phyloP scores from a whole-genome alignment of 23 red algal genomes.

The Chondrus crispus region DNA sequence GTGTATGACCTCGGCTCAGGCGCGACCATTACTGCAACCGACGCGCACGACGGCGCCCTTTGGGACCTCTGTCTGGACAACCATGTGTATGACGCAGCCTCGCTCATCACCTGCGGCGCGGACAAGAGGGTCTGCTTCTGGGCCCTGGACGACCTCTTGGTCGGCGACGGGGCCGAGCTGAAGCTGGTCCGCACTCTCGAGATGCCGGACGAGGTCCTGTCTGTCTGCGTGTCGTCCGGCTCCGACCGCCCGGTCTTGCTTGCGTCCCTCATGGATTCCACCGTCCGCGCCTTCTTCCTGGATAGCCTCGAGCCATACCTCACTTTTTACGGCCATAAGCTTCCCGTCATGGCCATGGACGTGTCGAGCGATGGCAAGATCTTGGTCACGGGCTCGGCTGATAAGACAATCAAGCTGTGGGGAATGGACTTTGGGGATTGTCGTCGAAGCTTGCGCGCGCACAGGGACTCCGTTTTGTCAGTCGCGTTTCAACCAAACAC shows the following conservation, averaged over 20 bases:
- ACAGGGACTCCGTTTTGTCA: conserved; percentile 64
- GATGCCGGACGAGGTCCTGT: conserved; percentile 77
- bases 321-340: conserved; percentile 90
- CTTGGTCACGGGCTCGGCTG: conserved; percentile 84
- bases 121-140: conserved; percentile 80
- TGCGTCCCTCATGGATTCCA: conserved; percentile 84
- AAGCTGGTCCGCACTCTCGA: conserved; percentile 51
- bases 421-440: conserved; percentile 96
- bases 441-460: conserved; percentile 78
- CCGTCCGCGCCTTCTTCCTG: conserved; percentile 76
- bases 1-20: conserved; percentile 55
- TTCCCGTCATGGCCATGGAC: conserved; percentile 87
- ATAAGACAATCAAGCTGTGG: conserved; percentile 97
- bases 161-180: conserved; percentile 22
- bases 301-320: conserved; percentile 70
- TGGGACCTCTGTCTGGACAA: conserved; percentile 54
- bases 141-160: conserved; percentile 30
- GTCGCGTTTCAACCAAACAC: conserved; percentile 84
- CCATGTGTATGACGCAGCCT: conserved; percentile 33
- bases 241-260: conserved; percentile 61
- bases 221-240: conserved; percentile 32
- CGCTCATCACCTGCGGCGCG: conserved; percentile 66
- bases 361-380: conserved; percentile 79
- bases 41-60: conserved; percentile 59
- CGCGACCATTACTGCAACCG: not conserved